Base-by-base conservation (phyloP, 108 stramenopile genomes). In the Hondaea fermentalgiana region DNA sequence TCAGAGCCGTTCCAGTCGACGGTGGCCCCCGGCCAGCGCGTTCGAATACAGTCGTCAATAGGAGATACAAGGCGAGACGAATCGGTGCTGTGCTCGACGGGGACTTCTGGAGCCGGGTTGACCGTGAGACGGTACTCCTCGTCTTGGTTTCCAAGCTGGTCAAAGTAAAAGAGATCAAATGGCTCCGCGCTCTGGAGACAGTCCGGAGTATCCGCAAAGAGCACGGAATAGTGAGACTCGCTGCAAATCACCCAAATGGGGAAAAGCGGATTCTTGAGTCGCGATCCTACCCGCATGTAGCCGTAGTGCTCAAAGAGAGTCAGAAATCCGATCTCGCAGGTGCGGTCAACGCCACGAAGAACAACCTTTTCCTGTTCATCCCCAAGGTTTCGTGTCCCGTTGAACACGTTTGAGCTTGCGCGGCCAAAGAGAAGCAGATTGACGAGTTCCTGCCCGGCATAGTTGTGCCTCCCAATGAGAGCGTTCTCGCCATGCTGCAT, bases 211-310 rank as follows among this genome's bases (percentile, higher is more conserved):
- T 29, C 71, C 44, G 89, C 89, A 12, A 89, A 93, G 5, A 93
- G 87, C 25, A 89, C 90, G 17, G 92, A 89, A 88, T 92, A 94
- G 87, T 94, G 93, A 51, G 90, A 90, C 60, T 93, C 92, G 55
- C 91, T 91, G 88, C 93, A 92, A 51, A 94, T 72, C 3, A 94
- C 93, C 92, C 92, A 94, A 4, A 94, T 45, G 19, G 93, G 93
- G 5, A 12, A 5, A 89, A 45, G 58, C 12, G 93, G 93, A 5
- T 43, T 58, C 92, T 94, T 94, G 72, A 92, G 58, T 6, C 35
- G 35, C 3, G 43, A 57, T 5, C 93, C 93, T 45, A 92, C 92
- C 43, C 45, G 60, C 76, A 91, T 72, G 76, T 91, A 47, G 44
- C 88, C 90, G 87, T 91, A 93, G 29, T 92, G 92, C 89, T 93